Evolutionary conservation across 2,329 filamentous ascomycete genomes (phyloP), one percentile per base, ranked within the genome.

Genomic region (Beauveria scarabaeidicola): DNA sequence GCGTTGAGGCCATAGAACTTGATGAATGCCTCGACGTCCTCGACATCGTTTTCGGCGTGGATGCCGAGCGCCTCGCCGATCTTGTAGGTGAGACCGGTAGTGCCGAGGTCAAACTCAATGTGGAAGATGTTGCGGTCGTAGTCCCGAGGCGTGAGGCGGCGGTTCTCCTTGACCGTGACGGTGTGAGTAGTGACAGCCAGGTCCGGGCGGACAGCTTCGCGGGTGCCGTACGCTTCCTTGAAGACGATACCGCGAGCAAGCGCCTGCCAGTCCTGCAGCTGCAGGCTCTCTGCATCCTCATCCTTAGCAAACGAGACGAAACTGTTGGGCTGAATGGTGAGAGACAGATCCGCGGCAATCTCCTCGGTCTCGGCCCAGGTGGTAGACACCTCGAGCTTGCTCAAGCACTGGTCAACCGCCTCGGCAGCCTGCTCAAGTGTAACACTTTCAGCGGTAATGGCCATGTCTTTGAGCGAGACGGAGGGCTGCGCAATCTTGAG

Each of bases 111-210:
- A 69, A 99, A 99, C 76, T 99, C 94, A 63, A 99, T 97, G 78
- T 99, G 94, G 87, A 99, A 99, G 75, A 99, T 97, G 81, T 99
- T 97, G 67, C 94, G 91, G 74, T 97, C 92, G 71, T 99, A 99
- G 36, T 86, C 88, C 25, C 75, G 69, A 3, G 94, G 94, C 0
- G 94, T 99, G 59, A 99, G 83, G 64, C 94, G 86, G 63, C 94
- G 90, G 77, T 96, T 97, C 79, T 97, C 94, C 79, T 95, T 91
- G 74, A 99, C 92, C 58, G 86, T 88, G 58, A 97, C 88, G 46
- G 91, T 90, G 68, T 83, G 87, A 2, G 93, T 97, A 82, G 93
- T 91, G 69, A 90, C 85, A 10, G 88, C 77, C 58, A 96, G 79
- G 69, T 99, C 94, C 11, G 94, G 94, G 58, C 94, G 89, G 44